Evolutionary conservation across 1,139 yeast genomes (phyloP).

Genomic region (Lodderomyces margitis): DNA sequence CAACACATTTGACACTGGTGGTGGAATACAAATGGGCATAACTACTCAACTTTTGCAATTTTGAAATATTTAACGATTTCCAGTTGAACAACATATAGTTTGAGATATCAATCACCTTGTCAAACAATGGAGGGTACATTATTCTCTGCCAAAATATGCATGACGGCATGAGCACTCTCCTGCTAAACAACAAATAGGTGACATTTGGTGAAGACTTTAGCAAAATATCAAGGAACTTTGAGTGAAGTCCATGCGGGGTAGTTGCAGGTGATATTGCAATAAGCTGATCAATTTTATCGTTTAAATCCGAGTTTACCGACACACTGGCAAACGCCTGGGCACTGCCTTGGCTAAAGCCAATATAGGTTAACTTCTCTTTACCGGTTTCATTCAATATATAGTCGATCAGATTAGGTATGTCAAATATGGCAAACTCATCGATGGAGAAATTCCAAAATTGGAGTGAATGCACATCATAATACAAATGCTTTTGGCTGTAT

Average conservation of each 20-base stretch:
- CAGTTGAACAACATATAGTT: constrained; percentile 72
- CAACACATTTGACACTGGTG: constrained; percentile 87
- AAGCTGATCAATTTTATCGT: constrained; percentile 64
- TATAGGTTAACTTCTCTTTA: constrained; percentile 51
- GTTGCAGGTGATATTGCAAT: constrained; percentile 92
- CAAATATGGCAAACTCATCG: constrained; percentile 49
- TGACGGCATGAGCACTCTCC: constrained; percentile 68
- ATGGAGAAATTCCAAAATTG: constrained; percentile 46
- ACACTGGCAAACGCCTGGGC: constrained; percentile 87
- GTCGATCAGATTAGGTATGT: constrained; percentile 45
- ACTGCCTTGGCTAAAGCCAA: constrained; percentile 90
- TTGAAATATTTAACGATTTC: constrained; percentile 67
- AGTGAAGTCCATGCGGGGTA: constrained; percentile 83
- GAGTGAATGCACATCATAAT: constrained; percentile 35
- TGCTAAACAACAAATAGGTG: constrained; percentile 72
- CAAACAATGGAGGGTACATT: constrained; percentile 80
- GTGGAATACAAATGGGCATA: constrained; percentile 87
- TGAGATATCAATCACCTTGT: constrained; percentile 67
- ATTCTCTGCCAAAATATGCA: constrained; percentile 81
- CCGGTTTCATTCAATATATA: constrained; percentile 31
- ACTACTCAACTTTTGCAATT: constrained; percentile 69
- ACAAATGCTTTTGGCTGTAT: constrained; percentile 57
- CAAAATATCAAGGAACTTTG: constrained; percentile 71
- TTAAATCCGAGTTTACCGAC: constrained; percentile 67
- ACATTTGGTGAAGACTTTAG: constrained; percentile 78